Conservation (phyloP, 2,329 filamentous ascomycete genomes). For the Fusarium duplospermum region DNA sequence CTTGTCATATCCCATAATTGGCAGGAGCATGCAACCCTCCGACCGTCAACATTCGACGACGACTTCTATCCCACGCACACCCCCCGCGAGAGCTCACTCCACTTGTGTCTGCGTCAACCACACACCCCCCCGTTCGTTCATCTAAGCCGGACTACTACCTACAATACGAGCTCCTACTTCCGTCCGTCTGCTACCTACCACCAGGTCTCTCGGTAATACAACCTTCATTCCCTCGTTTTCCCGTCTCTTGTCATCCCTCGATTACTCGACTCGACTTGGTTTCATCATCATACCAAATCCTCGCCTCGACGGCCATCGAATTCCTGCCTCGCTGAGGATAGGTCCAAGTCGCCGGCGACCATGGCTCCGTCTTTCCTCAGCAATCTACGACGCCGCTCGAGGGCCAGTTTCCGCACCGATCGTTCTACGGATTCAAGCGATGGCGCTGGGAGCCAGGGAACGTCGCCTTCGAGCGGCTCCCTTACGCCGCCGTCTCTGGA, state of each 20-base stretch:
- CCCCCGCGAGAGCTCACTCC: constrained; percentile 30
- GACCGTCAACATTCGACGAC: constrained; percentile 15
- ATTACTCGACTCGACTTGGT: neutral
- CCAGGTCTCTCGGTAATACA: constrained; percentile 18
- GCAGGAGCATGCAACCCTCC: constrained; percentile 16
- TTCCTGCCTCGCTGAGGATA: constrained; percentile 18
- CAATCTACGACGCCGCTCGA: constrained; percentile 80
- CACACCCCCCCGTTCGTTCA: constrained; percentile 29
- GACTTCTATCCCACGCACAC: constrained; percentile 28
- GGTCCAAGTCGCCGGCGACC: constrained; percentile 38
- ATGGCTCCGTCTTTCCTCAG: constrained; percentile 76
- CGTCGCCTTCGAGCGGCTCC: constrained; percentile 74
- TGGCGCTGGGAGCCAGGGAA: constrained; percentile 66
- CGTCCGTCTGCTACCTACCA: constrained; percentile 10
- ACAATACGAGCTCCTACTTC: constrained; percentile 34
- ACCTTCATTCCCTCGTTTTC: constrained; percentile 20
- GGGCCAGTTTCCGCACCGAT: constrained; percentile 76
- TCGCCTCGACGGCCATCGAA: constrained; percentile 13
- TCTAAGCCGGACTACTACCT: constrained; percentile 17
- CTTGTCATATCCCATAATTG: constrained; percentile 1
- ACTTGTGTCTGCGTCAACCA: constrained; percentile 25
- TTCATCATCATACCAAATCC: constrained; percentile 20
- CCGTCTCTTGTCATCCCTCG: neutral
- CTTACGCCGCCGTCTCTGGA: constrained; percentile 80
- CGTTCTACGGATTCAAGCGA: constrained; percentile 73